These are phyloP conservation scores for Fusarium odoratissimum DNA, from an alignment of 2,329 filamentous ascomycete genomes.

Conservation along the genomic window DNA sequence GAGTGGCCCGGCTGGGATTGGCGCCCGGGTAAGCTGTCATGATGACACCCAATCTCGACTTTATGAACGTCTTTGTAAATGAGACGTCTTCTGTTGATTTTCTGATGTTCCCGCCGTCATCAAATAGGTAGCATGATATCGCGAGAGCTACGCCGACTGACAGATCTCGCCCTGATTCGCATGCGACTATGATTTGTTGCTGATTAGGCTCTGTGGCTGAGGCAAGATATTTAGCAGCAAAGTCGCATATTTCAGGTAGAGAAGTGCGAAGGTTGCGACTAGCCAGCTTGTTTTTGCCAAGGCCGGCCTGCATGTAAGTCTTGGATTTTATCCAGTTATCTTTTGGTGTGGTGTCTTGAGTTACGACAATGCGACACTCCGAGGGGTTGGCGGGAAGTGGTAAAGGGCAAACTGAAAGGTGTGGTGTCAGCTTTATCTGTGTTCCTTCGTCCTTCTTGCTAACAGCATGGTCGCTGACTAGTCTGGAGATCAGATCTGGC, in stretches of 20 bases:
- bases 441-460: conserved; percentile 14
- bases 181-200: conserved; percentile 68
- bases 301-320: conserved; percentile 66
- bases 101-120: conserved; percentile 67
- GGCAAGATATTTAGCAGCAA: conserved; percentile 58
- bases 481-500: conserved; percentile 58
- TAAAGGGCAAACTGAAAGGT: conserved; percentile 53
- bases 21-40: conserved; percentile 81
- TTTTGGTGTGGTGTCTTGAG: conserved; percentile 56
- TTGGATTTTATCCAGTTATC: conserved; percentile 55
- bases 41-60: conserved; percentile 82
- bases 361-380: conserved; percentile 58
- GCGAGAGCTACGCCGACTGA: conserved; percentile 82
- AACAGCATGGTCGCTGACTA: conserved; percentile 53
- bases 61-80: conserved; percentile 81
- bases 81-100: conserved; percentile 37
- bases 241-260: conserved; percentile 70
- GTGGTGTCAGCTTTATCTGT: conserved; percentile 49
- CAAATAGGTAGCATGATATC: conserved; percentile 78
- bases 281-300: conserved; percentile 79
- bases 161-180: conserved; percentile 82
- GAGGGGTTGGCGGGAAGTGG: conserved; percentile 38
- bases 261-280: conserved; percentile 84
- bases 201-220: neutral
- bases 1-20: conserved; percentile 84